Evolutionary conservation across 2,329 filamentous ascomycete genomes (phyloP).

Genomic region (Pestalotiopsis sp.): DNA sequence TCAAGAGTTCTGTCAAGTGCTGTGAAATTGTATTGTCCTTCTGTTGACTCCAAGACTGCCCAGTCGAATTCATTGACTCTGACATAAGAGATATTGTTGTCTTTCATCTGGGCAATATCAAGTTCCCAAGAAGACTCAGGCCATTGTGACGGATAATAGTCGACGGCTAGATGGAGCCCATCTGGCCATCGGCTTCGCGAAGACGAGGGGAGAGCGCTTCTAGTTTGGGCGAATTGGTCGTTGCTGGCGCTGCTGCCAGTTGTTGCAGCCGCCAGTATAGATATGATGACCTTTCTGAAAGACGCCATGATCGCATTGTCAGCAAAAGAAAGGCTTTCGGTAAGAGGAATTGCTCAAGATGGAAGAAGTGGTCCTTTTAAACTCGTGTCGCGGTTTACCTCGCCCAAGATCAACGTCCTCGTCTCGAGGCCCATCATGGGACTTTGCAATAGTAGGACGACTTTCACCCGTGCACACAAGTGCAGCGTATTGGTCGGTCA

Average conservation of each 20-base stretch:
- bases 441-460: background rate
- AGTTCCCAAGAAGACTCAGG: slow-evolving; percentile 24
- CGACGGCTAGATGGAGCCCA: slow-evolving; percentile 23
- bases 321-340: background rate
- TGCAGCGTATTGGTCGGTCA: background rate
- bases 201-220: background rate
- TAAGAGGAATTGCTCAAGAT: background rate
- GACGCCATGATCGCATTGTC: background rate
- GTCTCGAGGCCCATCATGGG: background rate
- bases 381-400: background rate
- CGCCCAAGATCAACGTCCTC: background rate
- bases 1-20: slow-evolving; percentile 23
- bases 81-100: slow-evolving; percentile 24
- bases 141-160: slow-evolving; percentile 27
- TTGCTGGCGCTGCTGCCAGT: background rate
- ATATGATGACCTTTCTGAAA: background rate
- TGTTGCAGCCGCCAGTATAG: background rate
- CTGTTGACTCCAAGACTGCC: slow-evolving; percentile 21
- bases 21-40: slow-evolving; percentile 25
- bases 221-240: slow-evolving; percentile 3
- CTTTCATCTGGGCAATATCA: slow-evolving; percentile 23
- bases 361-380: background rate
- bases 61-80: slow-evolving; percentile 27
- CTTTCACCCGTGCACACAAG: background rate
- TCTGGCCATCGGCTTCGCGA: slow-evolving; percentile 19